A percentile compares a stretch with the other conserved stretches of the same genome.
Conservation (phyloP, 495 filamentous ascomycete species). For the Letharia lupina region DNA sequence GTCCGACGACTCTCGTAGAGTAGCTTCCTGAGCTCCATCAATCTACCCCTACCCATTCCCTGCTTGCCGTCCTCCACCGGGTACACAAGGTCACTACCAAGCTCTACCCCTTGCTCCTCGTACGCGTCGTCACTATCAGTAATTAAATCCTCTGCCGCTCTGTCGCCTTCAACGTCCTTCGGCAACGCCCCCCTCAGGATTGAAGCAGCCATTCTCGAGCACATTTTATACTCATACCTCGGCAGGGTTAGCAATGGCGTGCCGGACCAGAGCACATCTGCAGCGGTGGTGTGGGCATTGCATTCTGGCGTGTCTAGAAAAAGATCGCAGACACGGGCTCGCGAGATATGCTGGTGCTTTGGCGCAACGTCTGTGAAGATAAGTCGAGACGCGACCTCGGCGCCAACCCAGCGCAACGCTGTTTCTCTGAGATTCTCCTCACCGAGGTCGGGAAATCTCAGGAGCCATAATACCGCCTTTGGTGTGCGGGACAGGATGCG, state of each 20-base stretch:
- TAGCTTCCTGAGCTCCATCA: conserved; percentile 68
- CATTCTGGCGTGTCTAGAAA: conserved; percentile 98
- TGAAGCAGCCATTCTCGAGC: conserved; percentile 91
- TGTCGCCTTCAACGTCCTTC: conserved; percentile 52
- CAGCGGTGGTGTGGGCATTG: conserved; percentile 96
- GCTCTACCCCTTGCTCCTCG: conserved; percentile 65
- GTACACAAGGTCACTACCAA: conserved; percentile 65
- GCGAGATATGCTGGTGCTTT: conserved; percentile 88
- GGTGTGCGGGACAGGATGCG: conserved; percentile 82
- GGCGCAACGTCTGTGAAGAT: conserved; percentile 95
- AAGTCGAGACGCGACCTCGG: conserved; percentile 81
- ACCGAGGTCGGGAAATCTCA: conserved; percentile 91
- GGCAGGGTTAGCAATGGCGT: conserved; percentile 91
- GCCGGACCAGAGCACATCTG: conserved; percentile 91
- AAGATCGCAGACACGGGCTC: conserved; percentile 84
- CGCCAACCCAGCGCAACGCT: conserved; percentile 74
- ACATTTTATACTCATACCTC: conserved; percentile 98
- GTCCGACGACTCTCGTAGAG: conserved; percentile 74
- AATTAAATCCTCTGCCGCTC: conserved; percentile 66
- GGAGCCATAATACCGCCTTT: conserved; percentile 88
- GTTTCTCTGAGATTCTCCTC: conserved; percentile 76
- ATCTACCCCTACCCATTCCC: conserved; percentile 54
- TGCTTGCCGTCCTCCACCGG: conserved; percentile 35
- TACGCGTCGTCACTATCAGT: conserved; percentile 70
- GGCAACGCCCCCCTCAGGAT: conserved; percentile 87